Evolutionary conservation across 2,329 filamentous ascomycete genomes (phyloP).

Genomic region (Eutypella sp.): DNA sequence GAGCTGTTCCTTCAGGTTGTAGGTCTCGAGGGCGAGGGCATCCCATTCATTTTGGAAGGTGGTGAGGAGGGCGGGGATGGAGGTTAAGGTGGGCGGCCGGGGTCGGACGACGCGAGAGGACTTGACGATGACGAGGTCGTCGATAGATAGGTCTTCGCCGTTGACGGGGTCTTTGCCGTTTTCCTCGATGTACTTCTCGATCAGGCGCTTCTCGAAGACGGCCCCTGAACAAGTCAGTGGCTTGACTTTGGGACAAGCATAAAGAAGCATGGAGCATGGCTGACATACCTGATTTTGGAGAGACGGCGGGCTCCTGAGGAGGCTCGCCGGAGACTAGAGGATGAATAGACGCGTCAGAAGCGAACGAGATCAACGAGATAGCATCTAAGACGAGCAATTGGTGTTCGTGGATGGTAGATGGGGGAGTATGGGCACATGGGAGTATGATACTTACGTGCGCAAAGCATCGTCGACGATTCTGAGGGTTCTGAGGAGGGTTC

Average conservation of each 20-base stretch:
- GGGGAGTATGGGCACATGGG: background rate
- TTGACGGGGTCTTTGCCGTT: constrained; percentile 89
- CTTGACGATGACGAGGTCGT: constrained; percentile 87
- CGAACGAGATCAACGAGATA: constrained; percentile 12
- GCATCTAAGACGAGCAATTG: background rate
- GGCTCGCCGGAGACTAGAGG: constrained; percentile 85
- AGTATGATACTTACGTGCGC: constrained; percentile 38
- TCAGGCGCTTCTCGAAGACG: constrained; percentile 90
- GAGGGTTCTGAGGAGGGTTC: background rate
- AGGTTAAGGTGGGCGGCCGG: constrained; percentile 87
- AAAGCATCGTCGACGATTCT: constrained; percentile 35
- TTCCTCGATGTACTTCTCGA: constrained; percentile 91
- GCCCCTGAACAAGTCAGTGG: constrained; percentile 57
- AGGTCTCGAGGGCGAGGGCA: constrained; percentile 83
- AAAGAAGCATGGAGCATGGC: constrained; percentile 6
- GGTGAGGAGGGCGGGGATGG: constrained; percentile 87
- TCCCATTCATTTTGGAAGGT: constrained; percentile 99
- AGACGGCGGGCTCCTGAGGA: constrained; percentile 90
- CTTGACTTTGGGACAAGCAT: constrained; percentile 26
- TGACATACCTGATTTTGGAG: constrained; percentile 80
- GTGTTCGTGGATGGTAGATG: background rate
- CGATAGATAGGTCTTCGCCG: constrained; percentile 73
- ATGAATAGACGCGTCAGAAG: constrained; percentile 13
- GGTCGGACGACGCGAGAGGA: constrained; percentile 79
- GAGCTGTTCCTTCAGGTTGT: constrained; percentile 84